Evolutionary conservation across 2,329 filamentous ascomycete species (phyloP).

Genomic region (Sporothrix brunneoviolacea): DNA sequence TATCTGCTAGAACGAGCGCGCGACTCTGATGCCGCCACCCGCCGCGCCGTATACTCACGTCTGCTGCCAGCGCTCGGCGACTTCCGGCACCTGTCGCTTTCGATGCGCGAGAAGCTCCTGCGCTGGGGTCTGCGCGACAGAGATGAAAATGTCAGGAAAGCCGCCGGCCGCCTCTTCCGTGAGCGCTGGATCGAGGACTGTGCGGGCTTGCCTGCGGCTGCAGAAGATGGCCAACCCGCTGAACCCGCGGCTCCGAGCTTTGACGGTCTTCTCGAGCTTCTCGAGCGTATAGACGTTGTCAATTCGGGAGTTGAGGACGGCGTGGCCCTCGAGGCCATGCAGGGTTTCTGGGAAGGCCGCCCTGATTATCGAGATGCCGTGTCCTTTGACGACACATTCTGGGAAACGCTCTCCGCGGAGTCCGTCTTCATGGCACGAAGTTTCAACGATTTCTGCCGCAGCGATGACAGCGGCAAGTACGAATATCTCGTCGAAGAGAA

Average conservation of each 20-base stretch:
- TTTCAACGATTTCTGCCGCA: constrained; percentile 88
- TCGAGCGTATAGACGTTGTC: constrained; percentile 89
- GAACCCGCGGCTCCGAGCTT: constrained; percentile 61
- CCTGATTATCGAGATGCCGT: constrained; percentile 72
- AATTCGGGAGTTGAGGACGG: constrained; percentile 86
- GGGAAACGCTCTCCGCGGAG: constrained; percentile 76
- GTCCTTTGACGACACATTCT: constrained; percentile 66
- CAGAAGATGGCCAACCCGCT: constrained; percentile 47
- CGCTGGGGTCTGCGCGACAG: constrained; percentile 91
- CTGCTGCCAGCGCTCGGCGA: constrained; percentile 85
- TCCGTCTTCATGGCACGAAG: constrained; percentile 84
- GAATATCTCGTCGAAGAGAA: constrained; percentile 80
- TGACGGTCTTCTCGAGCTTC: constrained; percentile 78
- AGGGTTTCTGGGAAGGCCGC: constrained; percentile 89
- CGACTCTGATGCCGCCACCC: constrained; percentile 78
- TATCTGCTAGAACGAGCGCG: constrained; percentile 85
- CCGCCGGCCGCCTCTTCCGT: constrained; percentile 80
- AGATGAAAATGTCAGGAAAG: constrained; percentile 90
- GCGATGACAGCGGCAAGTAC: constrained; percentile 65
- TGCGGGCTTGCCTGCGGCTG: constrained; percentile 57
- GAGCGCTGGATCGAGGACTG: constrained; percentile 99
- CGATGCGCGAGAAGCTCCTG: constrained; percentile 90
- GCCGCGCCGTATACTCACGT: constrained; percentile 78
- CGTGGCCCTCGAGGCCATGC: constrained; percentile 89
- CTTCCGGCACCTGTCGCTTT: constrained; percentile 86